A percentile compares a stretch with the other conserved stretches of the same genome.
These are phyloP conservation scores for Blakeslea trispora DNA, from an alignment of 371 early-diverging fungal species.

Conservation along the genomic window DNA sequence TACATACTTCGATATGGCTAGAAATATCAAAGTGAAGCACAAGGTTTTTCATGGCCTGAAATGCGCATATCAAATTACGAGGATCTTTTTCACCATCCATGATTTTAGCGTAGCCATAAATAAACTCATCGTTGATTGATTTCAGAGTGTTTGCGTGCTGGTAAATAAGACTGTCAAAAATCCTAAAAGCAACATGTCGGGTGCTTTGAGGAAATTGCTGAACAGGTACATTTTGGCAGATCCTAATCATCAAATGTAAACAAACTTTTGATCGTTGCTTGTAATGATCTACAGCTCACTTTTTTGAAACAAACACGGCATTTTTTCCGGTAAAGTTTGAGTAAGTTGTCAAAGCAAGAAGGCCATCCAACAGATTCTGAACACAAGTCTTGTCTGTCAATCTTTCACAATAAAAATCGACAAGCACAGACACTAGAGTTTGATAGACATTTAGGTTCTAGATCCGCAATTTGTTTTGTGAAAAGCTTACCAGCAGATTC, in stretches of 20 bases:
- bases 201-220: constrained; percentile 66
- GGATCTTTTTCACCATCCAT: constrained; percentile 99
- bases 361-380: constrained; percentile 67
- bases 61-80: constrained; percentile 86
- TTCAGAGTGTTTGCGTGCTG: constrained; percentile 38
- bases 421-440: constrained; percentile 60
- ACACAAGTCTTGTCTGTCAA: constrained; percentile 76
- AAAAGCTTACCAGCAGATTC: constrained; percentile 52
- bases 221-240: constrained; percentile 60
- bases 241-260: constrained; percentile 20
- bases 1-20: constrained; percentile 68
- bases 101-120: constrained; percentile 80
- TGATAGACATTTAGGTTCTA: neutral
- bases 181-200: constrained; percentile 44
- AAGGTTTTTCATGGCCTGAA: constrained; percentile 70
- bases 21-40: constrained; percentile 74
- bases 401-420: constrained; percentile 78
- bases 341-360: constrained; percentile 61
- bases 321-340: constrained; percentile 60
- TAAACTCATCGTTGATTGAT: constrained; percentile 67
- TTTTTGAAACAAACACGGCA: constrained; percentile 57
- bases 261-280: neutral
- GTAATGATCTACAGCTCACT: constrained; percentile 29
- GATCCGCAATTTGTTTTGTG: neutral
- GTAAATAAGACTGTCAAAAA: constrained; percentile 48